Percentiles rank a stretch among this genome's conserved stretches.
phyloP scores from a whole-genome alignment of 805 yeast species.

The Candida piceae region DNA sequence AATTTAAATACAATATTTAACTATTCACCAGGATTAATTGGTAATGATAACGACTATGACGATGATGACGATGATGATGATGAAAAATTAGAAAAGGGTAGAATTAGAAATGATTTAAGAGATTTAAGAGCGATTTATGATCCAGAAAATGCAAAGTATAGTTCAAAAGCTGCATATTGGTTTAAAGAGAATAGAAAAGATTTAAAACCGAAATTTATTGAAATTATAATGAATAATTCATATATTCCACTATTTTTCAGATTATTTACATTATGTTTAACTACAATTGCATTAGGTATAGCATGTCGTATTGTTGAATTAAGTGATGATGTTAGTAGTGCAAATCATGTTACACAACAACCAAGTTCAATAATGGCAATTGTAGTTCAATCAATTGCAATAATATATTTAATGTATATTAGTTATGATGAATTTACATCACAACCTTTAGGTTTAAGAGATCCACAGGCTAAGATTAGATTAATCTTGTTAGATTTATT shows the following conservation, averaged over 20 bases:
- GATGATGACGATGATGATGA: slow-evolving; percentile 4
- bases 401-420: slow-evolving; percentile 73
- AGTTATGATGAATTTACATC: slow-evolving; percentile 90
- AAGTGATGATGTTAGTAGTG: slow-evolving; percentile 32
- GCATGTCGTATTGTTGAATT: slow-evolving; percentile 54
- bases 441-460: slow-evolving; percentile 84
- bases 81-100: slow-evolving; percentile 15
- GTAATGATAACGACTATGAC: no score
- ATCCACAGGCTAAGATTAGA: slow-evolving; percentile 78
- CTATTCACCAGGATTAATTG: slow-evolving; percentile 23
- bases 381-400: slow-evolving; percentile 73
- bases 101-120: slow-evolving; percentile 10
- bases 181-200: slow-evolving; percentile 55
- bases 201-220: slow-evolving; percentile 56
- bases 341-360: slow-evolving; percentile 52
- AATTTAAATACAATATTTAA: slow-evolving; percentile 51
- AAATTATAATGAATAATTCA: slow-evolving; percentile 67
- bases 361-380: slow-evolving; percentile 93
- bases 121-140: neutral
- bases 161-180: slow-evolving; percentile 64
- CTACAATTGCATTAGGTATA: slow-evolving; percentile 65
- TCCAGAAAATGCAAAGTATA: slow-evolving; percentile 33
- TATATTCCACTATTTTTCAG: slow-evolving; percentile 77
- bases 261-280: slow-evolving; percentile 49
- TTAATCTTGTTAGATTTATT: slow-evolving; percentile 76